Conservation (phyloP, 225 moss, liverwort and hornwort genomes). For the Marchantia polymorpha region DNA sequence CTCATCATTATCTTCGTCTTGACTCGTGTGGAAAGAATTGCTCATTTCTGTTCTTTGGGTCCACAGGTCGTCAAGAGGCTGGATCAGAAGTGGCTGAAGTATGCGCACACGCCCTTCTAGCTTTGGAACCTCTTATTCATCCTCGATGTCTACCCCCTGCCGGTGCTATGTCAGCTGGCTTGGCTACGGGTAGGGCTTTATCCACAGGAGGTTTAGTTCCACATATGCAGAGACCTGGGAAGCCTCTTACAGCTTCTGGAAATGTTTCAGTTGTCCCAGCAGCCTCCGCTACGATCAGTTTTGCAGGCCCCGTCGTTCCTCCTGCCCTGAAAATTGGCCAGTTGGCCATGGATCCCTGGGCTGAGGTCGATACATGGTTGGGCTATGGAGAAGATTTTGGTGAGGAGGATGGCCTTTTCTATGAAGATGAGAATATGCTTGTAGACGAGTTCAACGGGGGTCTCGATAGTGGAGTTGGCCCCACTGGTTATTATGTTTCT, state of each 20-base stretch:
- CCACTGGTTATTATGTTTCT: slow-evolving; percentile 43
- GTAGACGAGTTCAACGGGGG: slow-evolving; percentile 69
- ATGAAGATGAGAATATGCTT: slow-evolving; percentile 81
- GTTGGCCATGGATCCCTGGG: slow-evolving; percentile 91
- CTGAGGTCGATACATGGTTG: slow-evolving; percentile 96
- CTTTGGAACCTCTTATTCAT: slow-evolving; percentile 89
- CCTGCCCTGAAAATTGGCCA: slow-evolving; percentile 80
- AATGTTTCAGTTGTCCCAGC: slow-evolving; percentile 40
- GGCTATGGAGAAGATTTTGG: slow-evolving; percentile 95
- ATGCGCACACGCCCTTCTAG: slow-evolving; percentile 87
- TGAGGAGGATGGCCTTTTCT: slow-evolving; percentile 76
- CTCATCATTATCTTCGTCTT: background rate
- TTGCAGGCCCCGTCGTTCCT: slow-evolving; percentile 56
- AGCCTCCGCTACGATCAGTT: slow-evolving; percentile 46
- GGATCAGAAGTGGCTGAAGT: slow-evolving; percentile 91
- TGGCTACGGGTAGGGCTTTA: slow-evolving; percentile 52
- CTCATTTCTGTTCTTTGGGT: background rate
- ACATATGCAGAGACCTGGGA: slow-evolving; percentile 68
- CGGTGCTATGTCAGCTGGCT: slow-evolving; percentile 63
- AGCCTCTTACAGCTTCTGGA: slow-evolving; percentile 44
- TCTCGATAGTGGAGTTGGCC: slow-evolving; percentile 31
- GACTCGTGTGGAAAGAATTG: background rate
- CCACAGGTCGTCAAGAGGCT: slow-evolving; percentile 92
- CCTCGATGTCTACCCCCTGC: slow-evolving; percentile 94
- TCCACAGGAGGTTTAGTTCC: slow-evolving; percentile 57